Evolutionary conservation across 192 early-diverging fungal genomes (phyloP).

Genomic region (Cetraspora pellucida): DNA sequence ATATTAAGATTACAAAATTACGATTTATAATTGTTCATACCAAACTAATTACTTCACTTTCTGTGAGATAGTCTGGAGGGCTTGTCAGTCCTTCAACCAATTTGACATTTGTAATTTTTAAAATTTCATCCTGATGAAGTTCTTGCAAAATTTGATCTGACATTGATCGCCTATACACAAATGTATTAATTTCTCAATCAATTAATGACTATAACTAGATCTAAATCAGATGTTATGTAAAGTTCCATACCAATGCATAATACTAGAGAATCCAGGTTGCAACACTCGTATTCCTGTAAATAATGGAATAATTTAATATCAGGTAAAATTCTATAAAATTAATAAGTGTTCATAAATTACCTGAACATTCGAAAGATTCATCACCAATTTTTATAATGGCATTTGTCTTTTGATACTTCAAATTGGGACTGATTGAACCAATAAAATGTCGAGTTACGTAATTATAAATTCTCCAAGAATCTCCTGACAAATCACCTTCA

Average conservation of each 20-base stretch:
- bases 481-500: constrained; percentile 47
- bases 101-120: constrained; percentile 33
- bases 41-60: constrained; percentile 49
- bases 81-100: constrained; percentile 52
- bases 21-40: constrained; percentile 5
- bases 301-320: background rate
- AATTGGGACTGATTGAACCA: constrained; percentile 48
- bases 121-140: background rate
- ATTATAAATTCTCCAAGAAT: constrained; percentile 55
- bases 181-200: background rate
- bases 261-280: background rate
- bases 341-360: background rate
- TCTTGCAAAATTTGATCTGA: background rate
- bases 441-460: constrained; percentile 46
- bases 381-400: constrained; percentile 39
- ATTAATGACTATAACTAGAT: background rate
- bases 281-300: background rate
- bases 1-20: background rate
- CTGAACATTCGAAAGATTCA: constrained; percentile 49
- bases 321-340: background rate
- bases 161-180: background rate
- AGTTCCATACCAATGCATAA: background rate
- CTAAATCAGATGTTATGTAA: background rate
- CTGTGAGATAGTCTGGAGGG: constrained; percentile 58
- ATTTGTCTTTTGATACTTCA: constrained; percentile 47